Percentiles rank a stretch among this genome's conserved stretches.
phyloP scores from a whole-genome alignment of 176 grass and related monocot species.

The Oryza punctata region DNA sequence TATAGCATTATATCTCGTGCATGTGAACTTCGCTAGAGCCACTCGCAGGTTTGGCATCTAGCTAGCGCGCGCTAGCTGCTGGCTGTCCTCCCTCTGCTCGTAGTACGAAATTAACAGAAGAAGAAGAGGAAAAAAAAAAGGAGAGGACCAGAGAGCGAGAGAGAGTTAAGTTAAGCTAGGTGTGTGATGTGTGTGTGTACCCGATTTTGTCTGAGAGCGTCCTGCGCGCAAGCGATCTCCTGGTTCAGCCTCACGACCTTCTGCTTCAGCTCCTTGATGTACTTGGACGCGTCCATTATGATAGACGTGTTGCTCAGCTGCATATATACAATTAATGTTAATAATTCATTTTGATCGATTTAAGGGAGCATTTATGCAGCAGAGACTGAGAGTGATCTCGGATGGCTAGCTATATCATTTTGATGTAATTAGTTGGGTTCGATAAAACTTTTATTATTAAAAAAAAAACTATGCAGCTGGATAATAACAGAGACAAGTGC shows the following conservation, averaged over 20 bases:
- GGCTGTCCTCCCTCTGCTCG: background rate
- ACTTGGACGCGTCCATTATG: constrained; percentile 87
- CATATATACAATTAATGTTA: background rate
- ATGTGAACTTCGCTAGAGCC: background rate
- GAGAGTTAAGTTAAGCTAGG: background rate
- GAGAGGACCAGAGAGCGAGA: too few relatives aligned
- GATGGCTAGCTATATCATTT: too few relatives aligned
- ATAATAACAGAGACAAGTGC: background rate
- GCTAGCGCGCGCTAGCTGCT: background rate
- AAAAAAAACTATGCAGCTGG: too few relatives aligned
- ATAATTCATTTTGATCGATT: background rate
- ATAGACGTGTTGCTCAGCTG: constrained; percentile 86
- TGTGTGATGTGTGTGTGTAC: background rate
- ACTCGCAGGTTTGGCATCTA: background rate
- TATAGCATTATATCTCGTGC: background rate
- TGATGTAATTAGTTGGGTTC: too few relatives aligned
- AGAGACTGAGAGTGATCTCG: too few relatives aligned
- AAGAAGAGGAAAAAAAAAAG: background rate
- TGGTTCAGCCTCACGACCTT: constrained; percentile 89
- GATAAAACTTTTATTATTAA: too few relatives aligned
- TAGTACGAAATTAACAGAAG: background rate
- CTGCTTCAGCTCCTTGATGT: constrained; percentile 97
- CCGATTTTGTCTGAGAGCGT: constrained; percentile 38
- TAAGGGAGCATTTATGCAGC: too few relatives aligned
- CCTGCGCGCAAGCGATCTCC: constrained; percentile 70